Percentiles rank a stretch among this genome's conserved stretches.
Evolutionary conservation across 257 asterid species (phyloP).

Genomic region (Lycium barbarum): DNA sequence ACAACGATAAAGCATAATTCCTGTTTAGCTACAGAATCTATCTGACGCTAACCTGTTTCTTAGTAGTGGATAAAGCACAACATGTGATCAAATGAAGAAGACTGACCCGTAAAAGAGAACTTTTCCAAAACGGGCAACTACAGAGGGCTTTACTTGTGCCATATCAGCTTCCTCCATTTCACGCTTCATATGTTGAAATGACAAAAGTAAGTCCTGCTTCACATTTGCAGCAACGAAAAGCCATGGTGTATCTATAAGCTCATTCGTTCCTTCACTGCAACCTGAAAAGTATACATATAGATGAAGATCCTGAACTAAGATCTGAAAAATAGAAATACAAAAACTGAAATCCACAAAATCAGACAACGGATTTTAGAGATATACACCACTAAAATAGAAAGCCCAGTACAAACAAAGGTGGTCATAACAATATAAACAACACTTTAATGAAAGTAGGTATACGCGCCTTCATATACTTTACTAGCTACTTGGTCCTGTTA

Average conservation of each 20-base stretch:
- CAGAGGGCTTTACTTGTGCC: conserved; percentile 44
- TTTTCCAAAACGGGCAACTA: conserved; percentile 50
- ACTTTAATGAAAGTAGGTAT: too few species aligned
- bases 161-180: conserved; percentile 34
- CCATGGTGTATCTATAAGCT: conserved; percentile 44
- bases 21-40: too few species aligned
- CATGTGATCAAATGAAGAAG: background rate
- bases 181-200: conserved; percentile 40
- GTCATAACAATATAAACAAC: too few species aligned
- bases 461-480: too few species aligned
- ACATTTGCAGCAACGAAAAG: conserved; percentile 42
- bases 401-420: too few species aligned
- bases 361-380: background rate
- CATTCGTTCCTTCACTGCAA: conserved; percentile 29
- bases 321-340: background rate
- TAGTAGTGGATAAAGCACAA: too few species aligned
- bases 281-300: background rate
- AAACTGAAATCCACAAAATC: background rate
- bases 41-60: too few species aligned
- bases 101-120: conserved; percentile 55
- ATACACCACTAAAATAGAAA: too few species aligned
- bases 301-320: too few species aligned
- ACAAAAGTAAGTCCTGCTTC: conserved; percentile 45
- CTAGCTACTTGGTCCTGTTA: too few species aligned
- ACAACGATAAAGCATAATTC: background rate